Conservation (phyloP, 2,329 filamentous ascomycete genomes). For the Colletotrichum sp. region DNA sequence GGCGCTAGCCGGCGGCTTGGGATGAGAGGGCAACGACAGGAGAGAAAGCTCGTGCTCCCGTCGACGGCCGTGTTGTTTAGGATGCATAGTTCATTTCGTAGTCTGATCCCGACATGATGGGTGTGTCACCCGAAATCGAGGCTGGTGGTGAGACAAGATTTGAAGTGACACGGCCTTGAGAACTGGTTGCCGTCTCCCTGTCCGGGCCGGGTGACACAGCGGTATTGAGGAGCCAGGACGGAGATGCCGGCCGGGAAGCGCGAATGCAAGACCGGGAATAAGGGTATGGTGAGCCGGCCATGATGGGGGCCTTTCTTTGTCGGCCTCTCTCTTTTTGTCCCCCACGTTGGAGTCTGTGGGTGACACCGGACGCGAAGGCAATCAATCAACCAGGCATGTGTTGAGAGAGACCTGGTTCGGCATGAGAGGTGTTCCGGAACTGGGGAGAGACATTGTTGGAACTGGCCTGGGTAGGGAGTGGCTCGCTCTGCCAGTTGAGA, state of each 20-base stretch:
- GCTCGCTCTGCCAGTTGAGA: background rate
- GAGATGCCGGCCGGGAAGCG: background rate
- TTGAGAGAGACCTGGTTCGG: background rate
- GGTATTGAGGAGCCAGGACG: background rate
- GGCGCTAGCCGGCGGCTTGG: slow-evolving; percentile 12
- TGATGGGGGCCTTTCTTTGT: background rate
- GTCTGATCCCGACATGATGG: background rate
- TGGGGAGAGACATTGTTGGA: background rate
- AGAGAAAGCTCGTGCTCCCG: background rate
- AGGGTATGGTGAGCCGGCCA: background rate
- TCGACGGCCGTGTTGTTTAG: background rate
- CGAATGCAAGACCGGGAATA: background rate
- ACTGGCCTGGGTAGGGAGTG: background rate
- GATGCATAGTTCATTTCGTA: background rate
- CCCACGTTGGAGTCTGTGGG: background rate
- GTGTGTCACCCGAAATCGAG: slow-evolving; percentile 2
- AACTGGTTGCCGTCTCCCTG: background rate
- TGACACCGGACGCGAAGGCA: background rate
- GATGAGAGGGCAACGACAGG: background rate
- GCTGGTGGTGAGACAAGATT: slow-evolving; percentile 1
- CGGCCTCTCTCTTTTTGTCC: background rate
- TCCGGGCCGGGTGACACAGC: background rate
- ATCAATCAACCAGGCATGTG: background rate
- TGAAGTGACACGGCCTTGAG: background rate
- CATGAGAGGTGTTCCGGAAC: background rate